Conservation (phyloP, 805 yeast species). For the Suhomyces pyralidae region DNA sequence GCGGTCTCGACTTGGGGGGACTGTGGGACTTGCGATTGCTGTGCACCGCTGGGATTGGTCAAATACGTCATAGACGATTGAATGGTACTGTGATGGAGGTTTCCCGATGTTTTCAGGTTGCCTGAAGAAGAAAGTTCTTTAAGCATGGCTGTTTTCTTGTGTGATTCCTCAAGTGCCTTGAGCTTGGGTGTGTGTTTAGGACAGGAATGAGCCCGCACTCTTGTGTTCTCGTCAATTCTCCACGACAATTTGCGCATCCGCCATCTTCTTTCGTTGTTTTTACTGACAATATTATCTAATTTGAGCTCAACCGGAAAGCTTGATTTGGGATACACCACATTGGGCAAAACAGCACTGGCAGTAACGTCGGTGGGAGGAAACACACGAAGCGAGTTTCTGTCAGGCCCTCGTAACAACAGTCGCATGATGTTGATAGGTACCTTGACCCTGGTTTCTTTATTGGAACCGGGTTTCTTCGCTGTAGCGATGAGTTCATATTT, state of each 20-base stretch:
- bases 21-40: slow-evolving; percentile 5
- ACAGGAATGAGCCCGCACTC: slow-evolving; percentile 60
- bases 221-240: slow-evolving; percentile 83
- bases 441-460: slow-evolving; percentile 32
- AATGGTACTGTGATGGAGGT: slow-evolving; percentile 28
- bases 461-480: slow-evolving; percentile 25
- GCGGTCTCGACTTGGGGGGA: slow-evolving; percentile 1
- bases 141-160: slow-evolving; percentile 15
- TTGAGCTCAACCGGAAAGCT: slow-evolving; percentile 79
- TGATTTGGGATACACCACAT: slow-evolving; percentile 84
- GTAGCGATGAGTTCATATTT: slow-evolving; percentile 75
- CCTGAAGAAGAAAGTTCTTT: slow-evolving; percentile 7
- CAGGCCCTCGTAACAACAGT: slow-evolving; percentile 77
- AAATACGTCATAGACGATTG: slow-evolving; percentile 20
- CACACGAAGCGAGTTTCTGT: slow-evolving; percentile 80
- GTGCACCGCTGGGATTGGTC: slow-evolving; percentile 4
- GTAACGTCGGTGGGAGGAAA: slow-evolving; percentile 95
- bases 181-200: slow-evolving; percentile 52
- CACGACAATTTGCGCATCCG: slow-evolving; percentile 85
- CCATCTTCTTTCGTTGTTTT: slow-evolving; percentile 69
- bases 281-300: slow-evolving; percentile 62
- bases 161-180: slow-evolving; percentile 39
- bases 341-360: slow-evolving; percentile 84
- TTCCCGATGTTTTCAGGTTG: slow-evolving; percentile 6
- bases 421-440: slow-evolving; percentile 74